Percentiles rank a stretch among this genome's conserved stretches.
These are phyloP conservation scores for Diphasiastrum complanatum DNA, from an alignment of 83 land plant species.

Conservation along the genomic window DNA sequence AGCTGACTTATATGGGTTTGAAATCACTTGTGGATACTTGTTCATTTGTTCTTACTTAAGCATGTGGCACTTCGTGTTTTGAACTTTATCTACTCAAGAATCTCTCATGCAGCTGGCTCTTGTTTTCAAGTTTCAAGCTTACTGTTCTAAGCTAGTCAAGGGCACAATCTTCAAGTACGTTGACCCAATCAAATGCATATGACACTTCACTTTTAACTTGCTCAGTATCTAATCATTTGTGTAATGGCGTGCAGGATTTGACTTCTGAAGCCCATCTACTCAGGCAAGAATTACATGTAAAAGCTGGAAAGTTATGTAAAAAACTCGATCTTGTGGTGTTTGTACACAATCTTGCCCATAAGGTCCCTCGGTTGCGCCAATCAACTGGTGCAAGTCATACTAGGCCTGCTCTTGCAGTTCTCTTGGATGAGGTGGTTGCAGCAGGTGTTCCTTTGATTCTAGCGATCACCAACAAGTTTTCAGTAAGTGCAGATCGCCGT, in stretches of 20 bases:
- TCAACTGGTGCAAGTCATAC: conserved; percentile 26
- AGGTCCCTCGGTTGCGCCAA: conserved; percentile 50
- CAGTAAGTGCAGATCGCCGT: conserved; percentile 90
- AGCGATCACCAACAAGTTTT: conserved; percentile 87
- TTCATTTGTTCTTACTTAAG: too few relatives aligned
- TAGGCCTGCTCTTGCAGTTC: conserved; percentile 67
- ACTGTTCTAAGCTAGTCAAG: too few relatives aligned
- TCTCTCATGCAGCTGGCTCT: too few relatives aligned
- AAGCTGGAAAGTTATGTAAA: conserved; percentile 42
- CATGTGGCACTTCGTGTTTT: too few relatives aligned
- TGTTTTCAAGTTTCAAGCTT: too few relatives aligned
- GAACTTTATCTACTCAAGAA: too few relatives aligned
- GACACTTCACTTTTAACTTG: too few relatives aligned
- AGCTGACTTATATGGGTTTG: too few relatives aligned
- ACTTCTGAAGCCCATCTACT: conserved; percentile 47
- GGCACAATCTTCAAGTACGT: too few relatives aligned
- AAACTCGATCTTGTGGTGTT: conserved; percentile 74
- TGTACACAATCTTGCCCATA: conserved; percentile 86
- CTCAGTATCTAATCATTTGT: too few relatives aligned
- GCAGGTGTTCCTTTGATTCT: conserved; percentile 76
- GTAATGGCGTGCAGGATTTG: conserved; percentile 87
- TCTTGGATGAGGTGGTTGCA: conserved; percentile 65
- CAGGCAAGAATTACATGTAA: conserved; percentile 63
- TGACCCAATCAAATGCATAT: too few relatives aligned
- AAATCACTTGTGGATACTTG: too few relatives aligned